Evolutionary conservation across 2,329 filamentous ascomycete species (phyloP).

Genomic region (Talaromyces sp.): DNA sequence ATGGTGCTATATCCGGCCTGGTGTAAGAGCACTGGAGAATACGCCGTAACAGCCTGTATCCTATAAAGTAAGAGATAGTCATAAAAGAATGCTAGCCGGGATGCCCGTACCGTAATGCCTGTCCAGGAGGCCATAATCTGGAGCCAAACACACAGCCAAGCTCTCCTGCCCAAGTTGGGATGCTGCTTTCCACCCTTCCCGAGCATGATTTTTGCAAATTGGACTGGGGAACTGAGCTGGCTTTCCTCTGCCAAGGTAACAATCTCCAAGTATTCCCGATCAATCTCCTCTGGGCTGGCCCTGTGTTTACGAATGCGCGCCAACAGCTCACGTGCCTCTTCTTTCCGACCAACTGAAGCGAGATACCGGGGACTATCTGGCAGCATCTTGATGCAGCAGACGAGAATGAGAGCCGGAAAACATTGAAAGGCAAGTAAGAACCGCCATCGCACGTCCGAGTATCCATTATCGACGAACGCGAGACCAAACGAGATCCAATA

Average conservation of each 20-base stretch:
- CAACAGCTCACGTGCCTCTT: conserved; percentile 46
- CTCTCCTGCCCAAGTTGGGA: conserved; percentile 34
- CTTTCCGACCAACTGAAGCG: conserved; percentile 36
- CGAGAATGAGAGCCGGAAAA: conserved; percentile 27
- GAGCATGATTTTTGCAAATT: conserved; percentile 36
- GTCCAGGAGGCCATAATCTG: conserved; percentile 45
- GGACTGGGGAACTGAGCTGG: conserved; percentile 32
- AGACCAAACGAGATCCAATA: conserved; percentile 37
- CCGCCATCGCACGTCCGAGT: conserved; percentile 32
- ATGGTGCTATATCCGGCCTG: conserved; percentile 35
- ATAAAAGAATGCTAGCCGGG: too few relatives aligned
- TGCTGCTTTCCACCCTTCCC: conserved; percentile 29
- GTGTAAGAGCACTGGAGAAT: conserved; percentile 26
- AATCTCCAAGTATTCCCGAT: conserved; percentile 35
- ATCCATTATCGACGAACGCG: conserved; percentile 30
- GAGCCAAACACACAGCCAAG: conserved; percentile 43
- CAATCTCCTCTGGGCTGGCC: conserved; percentile 24
- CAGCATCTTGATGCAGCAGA: conserved; percentile 27
- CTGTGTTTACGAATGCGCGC: conserved; percentile 28
- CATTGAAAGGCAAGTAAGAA: conserved; percentile 34
- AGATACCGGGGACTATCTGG: conserved; percentile 32
- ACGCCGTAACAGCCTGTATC: conserved; percentile 30
- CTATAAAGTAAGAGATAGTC: too few relatives aligned
- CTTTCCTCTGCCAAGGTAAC: conserved; percentile 26
- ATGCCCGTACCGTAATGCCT: conserved; percentile 31